Evolutionary conservation across 116 monocot species (phyloP).

Genomic region (Cymodocea nodosa): DNA sequence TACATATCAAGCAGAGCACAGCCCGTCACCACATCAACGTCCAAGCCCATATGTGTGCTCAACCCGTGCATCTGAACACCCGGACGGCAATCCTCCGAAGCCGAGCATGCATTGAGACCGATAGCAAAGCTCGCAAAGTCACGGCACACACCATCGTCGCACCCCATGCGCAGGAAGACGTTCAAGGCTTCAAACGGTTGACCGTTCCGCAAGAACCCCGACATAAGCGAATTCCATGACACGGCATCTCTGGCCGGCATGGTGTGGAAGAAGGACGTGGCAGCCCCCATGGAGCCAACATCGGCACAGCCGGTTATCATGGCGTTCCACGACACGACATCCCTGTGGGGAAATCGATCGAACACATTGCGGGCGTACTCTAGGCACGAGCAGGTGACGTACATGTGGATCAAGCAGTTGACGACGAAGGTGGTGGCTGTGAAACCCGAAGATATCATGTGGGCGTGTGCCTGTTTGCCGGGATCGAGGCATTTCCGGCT

Average conservation of each 20-base stretch:
- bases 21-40: constrained; percentile 42
- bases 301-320: constrained; percentile 33
- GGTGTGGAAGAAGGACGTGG: constrained; percentile 17
- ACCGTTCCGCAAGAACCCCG: constrained; percentile 26
- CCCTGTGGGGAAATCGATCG: constrained; percentile 34
- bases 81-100: constrained; percentile 14
- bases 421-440: constrained; percentile 50
- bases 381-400: constrained; percentile 28
- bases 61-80: constrained; percentile 55
- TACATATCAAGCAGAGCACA: constrained; percentile 73
- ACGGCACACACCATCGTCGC: constrained; percentile 4
- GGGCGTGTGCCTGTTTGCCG: constrained; percentile 45
- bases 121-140: constrained; percentile 45
- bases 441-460: constrained; percentile 55
- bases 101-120: constrained; percentile 39
- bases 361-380: constrained; percentile 52
- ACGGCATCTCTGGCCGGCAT: constrained; percentile 49
- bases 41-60: constrained; percentile 25
- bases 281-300: constrained; percentile 11
- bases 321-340: constrained; percentile 49
- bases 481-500: constrained; percentile 5
- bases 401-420: constrained; percentile 63
- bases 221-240: constrained; percentile 64
- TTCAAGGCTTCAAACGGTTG: constrained; percentile 7
- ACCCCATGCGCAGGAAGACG: constrained; percentile 27